phyloP scores from a whole-genome alignment of 2,329 filamentous ascomycete species.

The Lachnellula hyalina region DNA sequence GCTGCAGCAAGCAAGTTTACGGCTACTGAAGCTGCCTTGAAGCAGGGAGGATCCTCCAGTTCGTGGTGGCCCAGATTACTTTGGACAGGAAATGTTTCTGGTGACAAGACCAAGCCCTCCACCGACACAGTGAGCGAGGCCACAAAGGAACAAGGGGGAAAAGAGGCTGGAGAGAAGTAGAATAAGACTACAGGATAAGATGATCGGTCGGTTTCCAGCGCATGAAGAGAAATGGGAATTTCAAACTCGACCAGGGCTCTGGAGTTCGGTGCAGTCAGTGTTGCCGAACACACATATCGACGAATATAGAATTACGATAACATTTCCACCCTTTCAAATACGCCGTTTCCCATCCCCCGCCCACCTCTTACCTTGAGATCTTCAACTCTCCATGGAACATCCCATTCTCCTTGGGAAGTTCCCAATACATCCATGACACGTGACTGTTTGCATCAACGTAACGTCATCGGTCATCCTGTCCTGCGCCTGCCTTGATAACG shows the following conservation, averaged over 20 bases:
- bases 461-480: not conserved
- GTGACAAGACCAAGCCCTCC: not conserved
- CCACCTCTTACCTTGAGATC: too few relatives aligned
- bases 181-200: not conserved
- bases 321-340: too few relatives aligned
- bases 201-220: too few relatives aligned
- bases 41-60: constrained; percentile 8
- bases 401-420: not conserved
- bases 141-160: not conserved
- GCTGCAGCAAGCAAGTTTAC: constrained; percentile 17
- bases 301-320: too few relatives aligned
- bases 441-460: not conserved
- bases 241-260: too few relatives aligned
- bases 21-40: constrained; percentile 16
- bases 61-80: constrained; percentile 23
- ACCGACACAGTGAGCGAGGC: not conserved
- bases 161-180: not conserved
- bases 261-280: too few relatives aligned
- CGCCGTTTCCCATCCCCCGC: too few relatives aligned
- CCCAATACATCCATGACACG: not conserved
- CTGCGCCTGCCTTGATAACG: not conserved
- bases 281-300: too few relatives aligned
- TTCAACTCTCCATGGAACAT: too few relatives aligned
- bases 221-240: too few relatives aligned
- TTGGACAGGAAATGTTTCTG: constrained; percentile 8